Evolutionary conservation across 2,329 filamentous ascomycete species (phyloP).

Genomic region (Apiospora hydei): DNA sequence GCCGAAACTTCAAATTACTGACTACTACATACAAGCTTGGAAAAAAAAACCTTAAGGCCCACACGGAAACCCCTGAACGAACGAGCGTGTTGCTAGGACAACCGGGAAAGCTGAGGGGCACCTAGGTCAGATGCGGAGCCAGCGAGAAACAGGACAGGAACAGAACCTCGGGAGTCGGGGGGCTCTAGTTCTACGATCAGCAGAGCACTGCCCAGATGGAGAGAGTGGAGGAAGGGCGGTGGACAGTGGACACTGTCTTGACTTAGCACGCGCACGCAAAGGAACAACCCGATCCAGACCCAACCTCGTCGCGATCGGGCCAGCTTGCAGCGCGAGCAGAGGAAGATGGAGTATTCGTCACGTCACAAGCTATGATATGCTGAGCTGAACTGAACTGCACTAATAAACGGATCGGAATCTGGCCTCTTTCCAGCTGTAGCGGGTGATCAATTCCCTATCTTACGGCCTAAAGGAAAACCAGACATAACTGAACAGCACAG

Average conservation of each 20-base stretch:
- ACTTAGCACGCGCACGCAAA: background rate
- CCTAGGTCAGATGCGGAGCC: constrained; percentile 21
- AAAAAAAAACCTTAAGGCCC: constrained; percentile 10
- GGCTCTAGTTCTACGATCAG: background rate
- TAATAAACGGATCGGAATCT: background rate
- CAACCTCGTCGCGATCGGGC: background rate
- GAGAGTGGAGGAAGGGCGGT: background rate
- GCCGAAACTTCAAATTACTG: background rate
- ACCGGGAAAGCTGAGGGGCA: constrained; percentile 7
- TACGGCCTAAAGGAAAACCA: background rate
- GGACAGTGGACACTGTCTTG: background rate
- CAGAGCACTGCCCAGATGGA: background rate
- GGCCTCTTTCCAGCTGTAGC: background rate
- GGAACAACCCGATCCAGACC: background rate
- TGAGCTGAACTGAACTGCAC: background rate
- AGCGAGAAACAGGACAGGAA: constrained; percentile 8
- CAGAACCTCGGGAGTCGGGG: constrained; percentile 14
- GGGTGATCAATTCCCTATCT: background rate
- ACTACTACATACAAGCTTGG: background rate
- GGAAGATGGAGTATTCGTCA: background rate
- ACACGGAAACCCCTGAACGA: constrained; percentile 6
- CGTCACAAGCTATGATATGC: background rate
- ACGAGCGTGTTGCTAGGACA: constrained; percentile 21
- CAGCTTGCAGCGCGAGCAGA: background rate
- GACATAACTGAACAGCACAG: background rate